Evolutionary conservation across 2,329 filamentous ascomycete species (phyloP).

Genomic region (Colletotrichum sidae): DNA sequence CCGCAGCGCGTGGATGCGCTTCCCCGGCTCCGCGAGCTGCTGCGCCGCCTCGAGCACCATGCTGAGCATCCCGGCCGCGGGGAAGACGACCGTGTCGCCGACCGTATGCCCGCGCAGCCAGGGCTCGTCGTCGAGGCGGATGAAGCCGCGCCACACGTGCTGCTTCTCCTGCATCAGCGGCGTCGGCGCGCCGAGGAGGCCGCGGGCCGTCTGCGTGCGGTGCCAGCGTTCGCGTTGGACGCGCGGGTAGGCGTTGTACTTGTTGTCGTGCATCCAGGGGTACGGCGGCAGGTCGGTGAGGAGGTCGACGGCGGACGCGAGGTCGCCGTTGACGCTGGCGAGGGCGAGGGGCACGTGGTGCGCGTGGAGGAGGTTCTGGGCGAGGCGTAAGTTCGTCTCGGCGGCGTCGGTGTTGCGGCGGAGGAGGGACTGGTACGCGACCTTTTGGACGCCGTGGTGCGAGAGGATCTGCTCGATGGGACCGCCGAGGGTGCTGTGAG

Average conservation of each 20-base stretch:
- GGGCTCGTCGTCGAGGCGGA: slow-evolving; percentile 40
- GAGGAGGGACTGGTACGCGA: slow-evolving; percentile 14
- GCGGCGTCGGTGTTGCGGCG: background rate
- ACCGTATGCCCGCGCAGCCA: slow-evolving; percentile 53
- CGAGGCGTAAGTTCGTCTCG: slow-evolving; percentile 55
- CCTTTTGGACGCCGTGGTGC: background rate
- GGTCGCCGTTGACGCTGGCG: slow-evolving; percentile 9
- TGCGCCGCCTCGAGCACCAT: slow-evolving; percentile 33
- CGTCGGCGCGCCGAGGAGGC: slow-evolving; percentile 14
- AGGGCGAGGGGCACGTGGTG: background rate
- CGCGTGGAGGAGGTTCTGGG: slow-evolving; percentile 44
- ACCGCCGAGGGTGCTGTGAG: slow-evolving; percentile 44
- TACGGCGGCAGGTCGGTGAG: slow-evolving; percentile 29
- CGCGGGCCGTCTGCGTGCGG: background rate
- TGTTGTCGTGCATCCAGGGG: slow-evolving; percentile 21
- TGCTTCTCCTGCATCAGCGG: slow-evolving; percentile 52
- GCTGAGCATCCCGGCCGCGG: slow-evolving; percentile 51
- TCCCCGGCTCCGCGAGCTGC: slow-evolving; percentile 25
- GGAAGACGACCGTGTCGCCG: slow-evolving; percentile 53
- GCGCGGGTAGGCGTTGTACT: background rate
- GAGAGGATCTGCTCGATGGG: slow-evolving; percentile 45
- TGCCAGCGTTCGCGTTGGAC: background rate
- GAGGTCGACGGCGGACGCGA: background rate
- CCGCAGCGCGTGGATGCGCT: background rate
- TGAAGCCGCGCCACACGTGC: slow-evolving; percentile 14